These are phyloP conservation scores for Orbilia oligospora DNA, from an alignment of 2,329 filamentous ascomycete species.

Conservation along the genomic window DNA sequence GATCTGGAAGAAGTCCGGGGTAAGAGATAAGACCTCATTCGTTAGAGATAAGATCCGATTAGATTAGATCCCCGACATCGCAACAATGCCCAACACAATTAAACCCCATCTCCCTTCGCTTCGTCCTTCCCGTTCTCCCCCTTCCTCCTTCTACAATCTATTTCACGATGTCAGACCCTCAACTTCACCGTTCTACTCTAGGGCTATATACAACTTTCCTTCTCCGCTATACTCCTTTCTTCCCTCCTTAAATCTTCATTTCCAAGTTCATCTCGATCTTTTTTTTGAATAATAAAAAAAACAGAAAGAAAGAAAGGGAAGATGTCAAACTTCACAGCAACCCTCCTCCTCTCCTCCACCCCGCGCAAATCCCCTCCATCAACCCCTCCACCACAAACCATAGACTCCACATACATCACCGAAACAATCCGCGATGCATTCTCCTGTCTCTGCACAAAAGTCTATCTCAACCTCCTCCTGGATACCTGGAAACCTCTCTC, in stretches of 20 bases:
- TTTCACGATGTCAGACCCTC: slow-evolving; percentile 19
- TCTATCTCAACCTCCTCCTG: slow-evolving; percentile 16
- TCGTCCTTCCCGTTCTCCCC: too few relatives aligned
- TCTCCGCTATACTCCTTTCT: not conserved
- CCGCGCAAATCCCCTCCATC: slow-evolving; percentile 16
- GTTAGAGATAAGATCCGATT: slow-evolving; percentile 35
- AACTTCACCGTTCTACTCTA: not conserved
- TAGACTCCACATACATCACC: not conserved
- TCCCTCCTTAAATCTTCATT: slow-evolving; percentile 1
- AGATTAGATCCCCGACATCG: slow-evolving; percentile 55
- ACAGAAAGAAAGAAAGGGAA: not conserved
- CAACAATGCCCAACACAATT: slow-evolving; percentile 44
- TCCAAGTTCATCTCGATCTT: not conserved
- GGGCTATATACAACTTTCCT: not conserved
- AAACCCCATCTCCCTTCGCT: not conserved
- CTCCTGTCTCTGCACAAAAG: slow-evolving; percentile 8
- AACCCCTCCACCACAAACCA: not conserved
- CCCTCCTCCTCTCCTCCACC: slow-evolving; percentile 27
- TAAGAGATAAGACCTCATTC: not conserved
- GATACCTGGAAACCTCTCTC: slow-evolving; percentile 20
- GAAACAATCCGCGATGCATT: not conserved
- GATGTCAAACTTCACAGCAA: slow-evolving; percentile 28
- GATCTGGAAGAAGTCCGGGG: not conserved
- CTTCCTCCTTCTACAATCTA: not conserved
- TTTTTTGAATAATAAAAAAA: not conserved